Percentiles rank a stretch among this genome's conserved stretches.
phyloP scores from a whole-genome alignment of 345 rosid genomes.

The Citrus trifoliata region DNA sequence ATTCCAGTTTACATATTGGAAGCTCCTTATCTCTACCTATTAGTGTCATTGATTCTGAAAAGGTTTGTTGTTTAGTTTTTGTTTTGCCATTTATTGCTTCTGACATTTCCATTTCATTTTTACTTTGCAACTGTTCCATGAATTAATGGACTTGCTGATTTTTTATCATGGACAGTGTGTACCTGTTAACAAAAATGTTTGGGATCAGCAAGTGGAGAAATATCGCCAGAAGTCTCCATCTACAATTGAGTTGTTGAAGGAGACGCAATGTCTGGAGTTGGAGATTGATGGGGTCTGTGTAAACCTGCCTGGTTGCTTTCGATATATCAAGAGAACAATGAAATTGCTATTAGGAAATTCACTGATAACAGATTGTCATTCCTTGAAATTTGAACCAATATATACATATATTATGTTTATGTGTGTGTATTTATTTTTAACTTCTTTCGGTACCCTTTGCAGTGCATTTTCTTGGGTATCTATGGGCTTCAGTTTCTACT shows the following conservation, averaged over 20 bases:
- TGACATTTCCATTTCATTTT: not conserved
- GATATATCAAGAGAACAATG: not conserved
- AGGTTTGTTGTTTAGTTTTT: slow-evolving; percentile 36
- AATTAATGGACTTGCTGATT: slow-evolving; percentile 6
- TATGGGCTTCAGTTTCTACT: not conserved
- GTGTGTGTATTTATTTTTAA: not conserved
- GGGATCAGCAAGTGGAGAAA: slow-evolving; percentile 49
- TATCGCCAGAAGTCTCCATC: slow-evolving; percentile 47
- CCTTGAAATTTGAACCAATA: not conserved
- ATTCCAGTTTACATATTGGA: slow-evolving; percentile 32
- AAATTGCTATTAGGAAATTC: not conserved
- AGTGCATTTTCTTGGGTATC: not conserved
- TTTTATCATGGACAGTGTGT: slow-evolving; percentile 37
- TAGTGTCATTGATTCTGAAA: slow-evolving; percentile 52
- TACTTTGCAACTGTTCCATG: not conserved
- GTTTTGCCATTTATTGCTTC: not conserved
- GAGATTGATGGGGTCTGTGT: slow-evolving; percentile 54
- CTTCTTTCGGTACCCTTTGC: not conserved
- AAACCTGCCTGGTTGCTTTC: not conserved
- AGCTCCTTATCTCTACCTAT: slow-evolving; percentile 52
- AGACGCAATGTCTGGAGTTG: slow-evolving; percentile 43
- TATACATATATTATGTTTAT: not conserved
- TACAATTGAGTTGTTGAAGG: slow-evolving; percentile 53
- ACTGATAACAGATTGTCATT: not conserved
- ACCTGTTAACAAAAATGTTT: slow-evolving; percentile 33